Conservation (phyloP, 1,284 basidiomycete species). For the Cryptococcus sp. region DNA sequence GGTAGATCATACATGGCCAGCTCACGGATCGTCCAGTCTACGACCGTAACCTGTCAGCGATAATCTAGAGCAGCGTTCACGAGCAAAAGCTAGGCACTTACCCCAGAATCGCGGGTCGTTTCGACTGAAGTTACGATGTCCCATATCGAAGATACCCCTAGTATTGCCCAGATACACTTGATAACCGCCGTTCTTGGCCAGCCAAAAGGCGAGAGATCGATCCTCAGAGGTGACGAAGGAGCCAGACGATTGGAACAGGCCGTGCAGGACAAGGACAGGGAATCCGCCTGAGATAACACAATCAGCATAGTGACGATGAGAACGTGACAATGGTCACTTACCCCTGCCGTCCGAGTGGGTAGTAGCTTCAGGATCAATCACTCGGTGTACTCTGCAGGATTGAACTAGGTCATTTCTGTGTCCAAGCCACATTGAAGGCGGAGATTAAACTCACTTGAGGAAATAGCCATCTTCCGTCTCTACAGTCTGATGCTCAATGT, state of each 20-base stretch:
- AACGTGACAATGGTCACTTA: conserved; percentile 12
- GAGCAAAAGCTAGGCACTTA: conserved; percentile 29
- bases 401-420: too few relatives aligned
- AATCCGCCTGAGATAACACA: conserved; percentile 55
- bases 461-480: conserved; percentile 64
- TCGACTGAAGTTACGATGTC: conserved; percentile 58
- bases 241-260: conserved; percentile 65
- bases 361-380: conserved; percentile 57
- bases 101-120: conserved; percentile 64
- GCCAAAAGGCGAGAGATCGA: conserved; percentile 64
- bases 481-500: conserved; percentile 61
- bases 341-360: conserved; percentile 55
- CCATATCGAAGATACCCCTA: conserved; percentile 65
- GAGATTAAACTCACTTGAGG: conserved; percentile 50
- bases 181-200: conserved; percentile 61
- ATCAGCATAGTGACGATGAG: background rate
- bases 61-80: background rate
- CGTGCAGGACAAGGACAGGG: conserved; percentile 65
- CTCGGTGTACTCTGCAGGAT: conserved; percentile 57
- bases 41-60: conserved; percentile 3
- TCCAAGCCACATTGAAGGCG: background rate
- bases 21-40: conserved; percentile 65
- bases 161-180: conserved; percentile 67
- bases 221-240: conserved; percentile 66
- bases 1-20: conserved; percentile 65